Base-by-base conservation (phyloP, 805 yeast genomes). In the Yarrowia hollandica region DNA sequence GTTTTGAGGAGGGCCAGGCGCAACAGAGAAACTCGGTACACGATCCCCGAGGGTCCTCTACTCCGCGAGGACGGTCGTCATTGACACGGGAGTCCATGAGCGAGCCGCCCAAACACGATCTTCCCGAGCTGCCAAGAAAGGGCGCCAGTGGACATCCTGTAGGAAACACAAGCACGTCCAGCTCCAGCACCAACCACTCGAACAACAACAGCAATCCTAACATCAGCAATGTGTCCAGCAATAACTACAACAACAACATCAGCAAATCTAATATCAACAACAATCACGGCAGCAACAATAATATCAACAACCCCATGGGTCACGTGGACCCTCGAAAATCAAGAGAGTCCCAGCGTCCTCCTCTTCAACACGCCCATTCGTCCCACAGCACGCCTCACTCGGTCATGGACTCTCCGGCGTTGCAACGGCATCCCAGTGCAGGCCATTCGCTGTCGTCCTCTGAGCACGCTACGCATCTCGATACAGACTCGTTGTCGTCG, bases 261-360 rank as follows among this genome's bases (percentile, higher is more conserved):
- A n/a, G n/a, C n/a, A n/a, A n/a, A n/a, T n/a, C n/a, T n/a, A n/a
- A n/a, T n/a, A n/a, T n/a, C n/a, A n/a, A n/a, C n/a, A n/a, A n/a
- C n/a, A n/a, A n/a, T n/a, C n/a, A n/a, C n/a, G n/a, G n/a, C n/a
- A n/a, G n/a, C n/a, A n/a, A n/a, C n/a, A n/a, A n/a, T n/a, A n/a
- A n/a, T n/a, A n/a, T n/a, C n/a, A n/a, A n/a, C n/a, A n/a, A n/a
- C n/a, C n/a, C n/a, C n/a, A n/a, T n/a, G n/a, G n/a, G n/a, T n/a
- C n/a, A n/a, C n/a, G n/a, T n/a, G n/a, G n/a, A n/a, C n/a, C 44
- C 44, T n/a, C 44, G 44, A 18, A 42, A 28, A 34, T 42, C 50
- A 3, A 33, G 50, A 9, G 50, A 44, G 26, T 44, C 54, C 16
- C 58, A 34, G 14, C 54, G 59, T 2, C 59, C 59, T 9, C 35